Base-by-base conservation (phyloP, 2,329 filamentous ascomycete species). In the Magnaporthiopsis rhizophila region DNA sequence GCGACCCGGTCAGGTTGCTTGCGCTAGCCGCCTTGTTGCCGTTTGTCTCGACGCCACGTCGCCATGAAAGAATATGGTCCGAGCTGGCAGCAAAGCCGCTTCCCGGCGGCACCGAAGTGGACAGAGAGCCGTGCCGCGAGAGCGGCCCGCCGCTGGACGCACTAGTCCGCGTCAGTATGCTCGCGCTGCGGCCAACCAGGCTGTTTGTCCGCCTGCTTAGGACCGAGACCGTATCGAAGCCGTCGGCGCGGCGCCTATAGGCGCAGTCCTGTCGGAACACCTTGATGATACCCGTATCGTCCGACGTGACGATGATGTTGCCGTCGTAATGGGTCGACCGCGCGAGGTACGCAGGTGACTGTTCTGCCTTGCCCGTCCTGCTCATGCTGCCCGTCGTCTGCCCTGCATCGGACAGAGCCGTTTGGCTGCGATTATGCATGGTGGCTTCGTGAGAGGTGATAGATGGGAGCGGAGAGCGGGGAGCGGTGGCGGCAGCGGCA, bases 201-300 rank as follows among this genome's bases (percentile, higher is more conserved):
- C 84, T 85, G 15, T 83, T 75, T 60, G 91, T 76, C 69, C 86
- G 87, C 68, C 86, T 87, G 12, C 90, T 92, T 69, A 96, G 89
- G 9, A 86, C 86, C 21, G 90, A 94, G 0, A 84, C 83, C 0
- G 88, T 86, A 69, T 97, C 92, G 89, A 89, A 94, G 53, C 83
- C 85, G 64, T 92, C 91, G 65, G 87, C 84, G 64, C 86, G 83
- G 6, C 94, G 87, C 75, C 96, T 97, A 69, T 85, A 91, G 0
- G 94, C 95, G 72, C 94, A 97, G 73, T 99, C 95, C 75, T 98
- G 94, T 26, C 95, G 86, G 73, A 97, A 97, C 0, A 98, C 89
- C 73, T 97, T 97, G 77, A 99, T 95, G 32, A 87, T 85, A 50
- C 95, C 95, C 0, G 86, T 87, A 70, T 92, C 91, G 73, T 97